Conservation (phyloP, 257 asterid species). For the Ligustrum vulgare region DNA sequence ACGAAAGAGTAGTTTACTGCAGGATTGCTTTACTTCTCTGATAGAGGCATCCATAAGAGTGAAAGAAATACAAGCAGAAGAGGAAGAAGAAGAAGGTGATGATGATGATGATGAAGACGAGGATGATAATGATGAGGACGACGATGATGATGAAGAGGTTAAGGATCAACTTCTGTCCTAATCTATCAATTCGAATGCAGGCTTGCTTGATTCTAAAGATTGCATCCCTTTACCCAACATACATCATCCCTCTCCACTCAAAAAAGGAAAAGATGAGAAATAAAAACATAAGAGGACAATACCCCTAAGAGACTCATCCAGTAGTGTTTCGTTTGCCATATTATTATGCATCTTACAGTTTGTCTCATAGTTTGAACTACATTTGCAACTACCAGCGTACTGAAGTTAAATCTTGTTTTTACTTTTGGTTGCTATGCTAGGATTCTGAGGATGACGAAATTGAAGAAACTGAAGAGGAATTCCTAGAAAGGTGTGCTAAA, state of each 20-base stretch:
- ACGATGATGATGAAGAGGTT: slow-evolving; percentile 25
- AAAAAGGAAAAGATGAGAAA: not conserved
- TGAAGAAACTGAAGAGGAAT: slow-evolving; percentile 50
- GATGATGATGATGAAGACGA: slow-evolving; percentile 31
- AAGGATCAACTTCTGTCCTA: slow-evolving; percentile 10
- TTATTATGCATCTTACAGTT: not conserved
- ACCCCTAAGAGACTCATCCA: not conserved
- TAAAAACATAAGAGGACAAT: not conserved
- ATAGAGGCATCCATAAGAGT: slow-evolving; percentile 35
- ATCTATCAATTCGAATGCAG: not conserved
- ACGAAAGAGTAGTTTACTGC: slow-evolving; percentile 18
- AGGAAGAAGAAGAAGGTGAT: slow-evolving; percentile 37
- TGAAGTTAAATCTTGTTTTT: slow-evolving; percentile 12
- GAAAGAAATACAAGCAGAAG: slow-evolving; percentile 33
- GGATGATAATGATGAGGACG: slow-evolving; percentile 31
- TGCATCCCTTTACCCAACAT: not conserved
- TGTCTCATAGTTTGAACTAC: not conserved
- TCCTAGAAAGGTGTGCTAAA: slow-evolving; percentile 41
- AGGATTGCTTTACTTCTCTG: slow-evolving; percentile 29
- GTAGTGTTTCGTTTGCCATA: not conserved
- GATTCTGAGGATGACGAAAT: slow-evolving; percentile 42
- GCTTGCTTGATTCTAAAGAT: not conserved
- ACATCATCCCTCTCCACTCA: not conserved
- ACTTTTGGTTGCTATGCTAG: slow-evolving; percentile 17
- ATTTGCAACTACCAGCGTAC: not conserved